Conservation (phyloP, 2,329 filamentous ascomycete species). For the Penicillium sclerotiorum region DNA sequence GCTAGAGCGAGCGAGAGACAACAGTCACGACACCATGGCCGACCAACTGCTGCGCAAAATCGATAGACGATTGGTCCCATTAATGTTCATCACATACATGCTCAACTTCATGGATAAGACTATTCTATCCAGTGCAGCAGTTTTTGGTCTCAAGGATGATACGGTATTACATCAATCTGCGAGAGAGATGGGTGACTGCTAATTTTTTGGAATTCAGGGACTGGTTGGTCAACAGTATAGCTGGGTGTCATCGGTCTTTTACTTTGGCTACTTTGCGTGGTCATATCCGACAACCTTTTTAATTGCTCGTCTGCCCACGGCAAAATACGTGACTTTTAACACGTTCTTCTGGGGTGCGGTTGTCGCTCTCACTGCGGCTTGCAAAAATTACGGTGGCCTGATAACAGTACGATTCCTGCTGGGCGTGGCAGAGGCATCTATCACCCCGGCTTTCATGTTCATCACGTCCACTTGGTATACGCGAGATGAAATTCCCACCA, state of each 20-base stretch:
- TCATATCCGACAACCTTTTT: constrained; percentile 29
- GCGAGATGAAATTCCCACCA: constrained; percentile 57
- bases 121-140: constrained; percentile 58
- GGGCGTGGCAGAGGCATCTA: constrained; percentile 58
- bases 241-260: constrained; percentile 34
- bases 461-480: constrained; percentile 61
- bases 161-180: constrained; percentile 18
- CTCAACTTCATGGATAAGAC: constrained; percentile 66
- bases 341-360: constrained; percentile 55
- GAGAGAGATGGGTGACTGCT: neutral
- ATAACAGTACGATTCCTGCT: constrained; percentile 57
- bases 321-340: constrained; percentile 38
- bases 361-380: constrained; percentile 51
- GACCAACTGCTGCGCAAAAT: constrained; percentile 56
- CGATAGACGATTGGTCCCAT: constrained; percentile 57
- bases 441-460: constrained; percentile 60
- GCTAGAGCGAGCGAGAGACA: constrained; percentile 14
- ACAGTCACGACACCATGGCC: constrained; percentile 7
- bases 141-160: constrained; percentile 59
- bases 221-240: constrained; percentile 28
- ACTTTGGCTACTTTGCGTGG: constrained; percentile 35
- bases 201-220: constrained; percentile 7
- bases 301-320: constrained; percentile 28
- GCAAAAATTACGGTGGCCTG: constrained; percentile 53
- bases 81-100: constrained; percentile 61